Evolutionary conservation across 805 yeast species (phyloP), one percentile per base, ranked within the genome.

Genomic region (Pichia thaimueangensis): DNA sequence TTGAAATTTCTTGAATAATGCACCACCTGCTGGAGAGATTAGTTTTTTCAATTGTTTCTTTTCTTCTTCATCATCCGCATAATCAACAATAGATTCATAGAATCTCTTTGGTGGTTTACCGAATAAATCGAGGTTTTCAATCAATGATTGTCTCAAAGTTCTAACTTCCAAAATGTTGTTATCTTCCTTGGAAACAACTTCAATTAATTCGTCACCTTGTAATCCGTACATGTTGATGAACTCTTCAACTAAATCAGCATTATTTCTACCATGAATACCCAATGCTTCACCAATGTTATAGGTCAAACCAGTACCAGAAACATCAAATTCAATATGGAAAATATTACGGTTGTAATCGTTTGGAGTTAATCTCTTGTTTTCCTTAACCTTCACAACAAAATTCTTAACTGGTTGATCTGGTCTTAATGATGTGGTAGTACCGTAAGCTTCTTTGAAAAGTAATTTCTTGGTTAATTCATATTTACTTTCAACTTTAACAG

Each of bases 61-160:
- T 57, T 91, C 88, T 42, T 65, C 68, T 23, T 74, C 82, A 51
- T 87, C 82, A 13, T 76, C 63, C 8, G 96, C 93, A 63, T 59
- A 86, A 34, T 71, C 74, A 23, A 88, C 80, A 57, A 91, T 72
- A 2, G 83, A 62, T 67, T 91, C 97, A 63, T 86, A 91, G 66
- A 91, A 91, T 60, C 87, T 76, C 76, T 91, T 91, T 46, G 95
- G 94, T 46, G 97, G 97, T 62, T 88, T 91, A 55, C 97, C 97
- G 51, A 91, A 82, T 48, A 91, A 63, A 62, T 91, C 97, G 47
- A 89, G 67, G 52, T 83, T 83, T 43, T 91, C 96, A 41, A 75
- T 66, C 55, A 88, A 74, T 1, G 82, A 76, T 62, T 88, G 96
- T 67, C 81, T 78, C 12, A 84, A 81, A 13, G 97, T 86, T 68